Evolutionary conservation across 306 rosid species (phyloP).

Genomic region (Cucurbita maxima): DNA sequence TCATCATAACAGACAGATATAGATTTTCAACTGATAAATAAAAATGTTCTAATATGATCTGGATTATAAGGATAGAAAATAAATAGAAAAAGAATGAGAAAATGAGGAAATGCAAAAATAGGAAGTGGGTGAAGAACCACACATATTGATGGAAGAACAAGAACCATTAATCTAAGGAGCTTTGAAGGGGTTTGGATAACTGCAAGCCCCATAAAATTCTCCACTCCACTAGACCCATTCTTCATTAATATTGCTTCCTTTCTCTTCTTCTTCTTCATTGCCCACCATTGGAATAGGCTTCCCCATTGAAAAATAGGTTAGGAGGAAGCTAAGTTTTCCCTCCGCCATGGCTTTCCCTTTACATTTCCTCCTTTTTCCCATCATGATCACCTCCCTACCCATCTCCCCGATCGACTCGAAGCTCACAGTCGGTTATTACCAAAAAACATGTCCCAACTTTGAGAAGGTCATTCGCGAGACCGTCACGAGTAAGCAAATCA

Average conservation of each 20-base stretch:
- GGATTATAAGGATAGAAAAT: too few species aligned
- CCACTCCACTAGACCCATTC: too few species aligned
- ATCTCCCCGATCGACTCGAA: background rate
- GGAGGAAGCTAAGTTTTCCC: background rate
- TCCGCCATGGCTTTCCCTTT: background rate
- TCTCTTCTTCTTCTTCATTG: background rate
- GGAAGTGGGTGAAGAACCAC: too few species aligned
- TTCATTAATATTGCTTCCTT: background rate
- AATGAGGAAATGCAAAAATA: too few species aligned
- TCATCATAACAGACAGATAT: too few species aligned
- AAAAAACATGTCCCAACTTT: background rate
- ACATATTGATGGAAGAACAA: too few species aligned
- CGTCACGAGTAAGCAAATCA: background rate
- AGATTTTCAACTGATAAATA: too few species aligned
- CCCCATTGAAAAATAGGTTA: background rate
- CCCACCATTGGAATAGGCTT: background rate
- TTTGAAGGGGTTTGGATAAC: too few species aligned
- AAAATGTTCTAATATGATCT: too few species aligned
- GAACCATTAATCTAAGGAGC: too few species aligned
- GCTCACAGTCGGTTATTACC: background rate
- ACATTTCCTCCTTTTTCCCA: background rate
- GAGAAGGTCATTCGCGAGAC: conserved; percentile 1
- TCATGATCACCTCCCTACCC: background rate
- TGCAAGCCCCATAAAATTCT: too few species aligned
- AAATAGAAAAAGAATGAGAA: too few species aligned